Evolutionary conservation across 176 grass and related monocot genomes (phyloP).

Genomic region (Saccharum spontaneum): DNA sequence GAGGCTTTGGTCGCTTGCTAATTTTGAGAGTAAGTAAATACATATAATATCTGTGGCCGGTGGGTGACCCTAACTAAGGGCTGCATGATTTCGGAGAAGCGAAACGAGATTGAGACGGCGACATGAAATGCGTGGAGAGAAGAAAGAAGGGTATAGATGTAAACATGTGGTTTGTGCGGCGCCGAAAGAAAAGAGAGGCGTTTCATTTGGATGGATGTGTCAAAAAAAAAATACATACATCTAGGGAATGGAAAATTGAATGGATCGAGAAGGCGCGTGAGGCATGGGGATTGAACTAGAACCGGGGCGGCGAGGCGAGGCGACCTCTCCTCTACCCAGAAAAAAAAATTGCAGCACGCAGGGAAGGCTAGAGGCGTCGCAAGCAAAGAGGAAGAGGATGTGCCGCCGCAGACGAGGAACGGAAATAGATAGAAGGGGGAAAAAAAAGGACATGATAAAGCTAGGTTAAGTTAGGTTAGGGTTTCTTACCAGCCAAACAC

Average conservation of each 20-base stretch:
- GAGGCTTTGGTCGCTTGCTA: background rate
- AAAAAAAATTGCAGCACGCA: too few species aligned
- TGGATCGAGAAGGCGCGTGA: background rate
- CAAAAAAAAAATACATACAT: too few species aligned
- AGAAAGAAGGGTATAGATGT: background rate
- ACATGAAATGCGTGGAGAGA: background rate
- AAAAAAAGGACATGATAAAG: background rate
- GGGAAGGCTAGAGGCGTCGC: too few species aligned
- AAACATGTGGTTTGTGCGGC: background rate
- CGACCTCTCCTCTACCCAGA: background rate
- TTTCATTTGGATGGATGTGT: too few species aligned
- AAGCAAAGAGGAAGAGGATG: too few species aligned
- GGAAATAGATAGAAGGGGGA: background rate
- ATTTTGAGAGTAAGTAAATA: background rate
- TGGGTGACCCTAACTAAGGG: background rate
- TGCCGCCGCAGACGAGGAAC: background rate
- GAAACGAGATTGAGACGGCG: background rate
- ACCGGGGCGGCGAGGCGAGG: background rate
- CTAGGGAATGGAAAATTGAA: background rate
- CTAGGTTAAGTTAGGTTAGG: background rate
- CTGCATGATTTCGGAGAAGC: background rate
- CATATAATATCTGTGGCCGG: background rate
- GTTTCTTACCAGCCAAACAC: background rate
- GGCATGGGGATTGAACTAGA: background rate
- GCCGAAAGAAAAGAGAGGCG: too few species aligned